Evolutionary conservation across 805 yeast genomes (phyloP).

Genomic region (Hanseniaspora occidentalis): DNA sequence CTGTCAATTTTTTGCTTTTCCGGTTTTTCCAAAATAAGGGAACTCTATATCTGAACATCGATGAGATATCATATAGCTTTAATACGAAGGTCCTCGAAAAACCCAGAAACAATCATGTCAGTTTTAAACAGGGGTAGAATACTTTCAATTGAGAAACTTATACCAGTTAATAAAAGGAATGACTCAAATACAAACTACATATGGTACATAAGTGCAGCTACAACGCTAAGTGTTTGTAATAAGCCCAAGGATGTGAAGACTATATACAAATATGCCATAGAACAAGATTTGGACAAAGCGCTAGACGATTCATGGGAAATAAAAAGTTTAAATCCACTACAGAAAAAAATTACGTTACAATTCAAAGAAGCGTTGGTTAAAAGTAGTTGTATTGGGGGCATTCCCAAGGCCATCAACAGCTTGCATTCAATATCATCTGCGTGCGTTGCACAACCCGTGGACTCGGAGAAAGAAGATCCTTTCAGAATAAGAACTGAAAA

Average conservation of each 20-base stretch:
- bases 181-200: slow-evolving; percentile 41
- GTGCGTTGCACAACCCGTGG: not conserved
- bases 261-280: slow-evolving; percentile 56
- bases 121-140: not conserved
- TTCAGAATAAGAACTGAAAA: slow-evolving; percentile 2
- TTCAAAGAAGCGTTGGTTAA: slow-evolving; percentile 71
- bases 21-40: not conserved
- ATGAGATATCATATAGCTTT: too few species aligned
- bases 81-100: too few species aligned
- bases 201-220: slow-evolving; percentile 76
- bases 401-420: slow-evolving; percentile 78
- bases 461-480: slow-evolving; percentile 9
- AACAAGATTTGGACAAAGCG: slow-evolving; percentile 13
- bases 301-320: not conserved
- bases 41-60: too few species aligned
- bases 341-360: slow-evolving; percentile 31
- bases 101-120: too few species aligned
- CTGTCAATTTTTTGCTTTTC: too few species aligned
- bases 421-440: slow-evolving; percentile 31
- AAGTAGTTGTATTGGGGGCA: slow-evolving; percentile 66
- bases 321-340: slow-evolving; percentile 11
- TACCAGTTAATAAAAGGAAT: slow-evolving; percentile 21
- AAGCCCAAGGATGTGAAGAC: slow-evolving; percentile 70
- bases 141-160: not conserved
- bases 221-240: slow-evolving; percentile 71